These are phyloP conservation scores for Anaeromyces robustus DNA, from an alignment of 192 early-diverging fungal genomes.

Conservation along the genomic window DNA sequence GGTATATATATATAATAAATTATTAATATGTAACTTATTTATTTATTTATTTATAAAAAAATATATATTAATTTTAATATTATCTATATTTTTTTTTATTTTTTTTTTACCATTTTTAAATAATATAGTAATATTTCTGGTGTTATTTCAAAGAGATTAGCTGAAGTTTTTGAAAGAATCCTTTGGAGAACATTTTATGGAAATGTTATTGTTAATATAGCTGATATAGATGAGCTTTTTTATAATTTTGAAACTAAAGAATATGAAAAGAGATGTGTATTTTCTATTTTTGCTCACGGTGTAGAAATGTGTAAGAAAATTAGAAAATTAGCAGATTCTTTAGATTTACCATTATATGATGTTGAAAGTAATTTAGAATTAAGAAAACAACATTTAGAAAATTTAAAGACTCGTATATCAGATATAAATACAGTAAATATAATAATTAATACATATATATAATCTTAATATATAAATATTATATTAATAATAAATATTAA, in stretches of 20 bases:
- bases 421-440: background rate
- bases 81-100: no score
- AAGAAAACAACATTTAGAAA: background rate
- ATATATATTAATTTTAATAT: no score
- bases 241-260: background rate
- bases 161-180: background rate
- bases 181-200: background rate
- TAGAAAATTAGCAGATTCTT: slow-evolving; percentile 79
- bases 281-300: slow-evolving; percentile 97
- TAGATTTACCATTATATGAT: slow-evolving; percentile 87
- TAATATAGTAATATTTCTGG: background rate
- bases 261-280: slow-evolving; percentile 29
- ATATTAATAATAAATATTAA: no score
- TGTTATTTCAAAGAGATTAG: background rate
- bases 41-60: no score
- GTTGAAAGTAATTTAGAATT: slow-evolving; percentile 62
- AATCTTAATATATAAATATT: no score
- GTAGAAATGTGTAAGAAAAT: slow-evolving; percentile 77
- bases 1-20: background rate
- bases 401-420: background rate
- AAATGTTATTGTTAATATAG: background rate
- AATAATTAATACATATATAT: no score
- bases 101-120: no score
- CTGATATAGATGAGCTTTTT: background rate
- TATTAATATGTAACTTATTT: no score